Base-by-base conservation (phyloP, 352 stramenopile species). In the Phytophthora idaei region DNA sequence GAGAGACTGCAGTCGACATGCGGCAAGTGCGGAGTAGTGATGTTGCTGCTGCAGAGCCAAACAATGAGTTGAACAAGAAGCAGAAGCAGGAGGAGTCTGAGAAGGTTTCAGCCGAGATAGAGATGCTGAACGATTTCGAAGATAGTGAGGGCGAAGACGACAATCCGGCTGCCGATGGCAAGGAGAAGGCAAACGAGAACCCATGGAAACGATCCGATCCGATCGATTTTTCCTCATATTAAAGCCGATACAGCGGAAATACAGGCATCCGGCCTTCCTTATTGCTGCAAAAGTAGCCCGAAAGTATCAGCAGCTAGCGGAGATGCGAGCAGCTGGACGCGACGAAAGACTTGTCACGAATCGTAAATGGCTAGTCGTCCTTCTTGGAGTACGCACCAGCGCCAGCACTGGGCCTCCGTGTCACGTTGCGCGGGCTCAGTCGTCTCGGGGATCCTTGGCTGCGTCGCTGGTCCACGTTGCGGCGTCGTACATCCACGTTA, bases 41-140 rank as follows among this genome's bases (percentile, higher is more conserved):
- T 5, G 29, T 44, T 17, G 31, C 25, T 45, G 29, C 39, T 53
- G 47, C 32, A 31, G 39, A 69, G 7, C 4, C 60, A 0, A 59
- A 72, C 8, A 34, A 61, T 11, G 29, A 58, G 10, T 2, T 27
- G 4, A 64, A 67, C 9, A 72, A 74, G 31, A 73, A 77, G 41
- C 34, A 69, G 9, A 76, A 77, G 12, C 17, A 61, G 3, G 69
- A 78, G 15, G 69, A 78, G 15, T 28, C 71, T 21, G 58, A 59
- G 14, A 73, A 77, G 41, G 53, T 92, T 17, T 92, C 87, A 15
- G 85, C 81, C 7, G 85, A 91, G 51, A 76, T 94, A 55, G 87
- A 95, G 31, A 70, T 95, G 57, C 69, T 93, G 56, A 88, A 95
- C 53, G 87, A 95, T 77, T 95, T 95, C 69, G 85, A 92, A 51